Evolutionary conservation across 257 asterid species (phyloP).

Genomic region (Plectranthus barbatus): DNA sequence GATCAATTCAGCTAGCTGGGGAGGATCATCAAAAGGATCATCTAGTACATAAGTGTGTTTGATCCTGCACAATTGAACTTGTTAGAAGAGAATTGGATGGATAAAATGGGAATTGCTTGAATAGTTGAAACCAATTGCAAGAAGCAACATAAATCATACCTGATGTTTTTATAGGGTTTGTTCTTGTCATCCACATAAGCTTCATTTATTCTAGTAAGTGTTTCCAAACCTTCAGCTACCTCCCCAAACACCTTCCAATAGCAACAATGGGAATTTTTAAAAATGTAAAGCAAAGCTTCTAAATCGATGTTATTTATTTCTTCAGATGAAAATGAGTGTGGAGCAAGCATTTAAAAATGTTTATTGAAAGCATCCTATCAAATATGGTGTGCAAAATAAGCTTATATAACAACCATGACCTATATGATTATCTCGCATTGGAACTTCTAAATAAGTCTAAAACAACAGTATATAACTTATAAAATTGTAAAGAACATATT

Average conservation of each 20-base stretch:
- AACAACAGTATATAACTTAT: too few relatives aligned
- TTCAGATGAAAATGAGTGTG: neutral
- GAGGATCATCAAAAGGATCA: conserved; percentile 94
- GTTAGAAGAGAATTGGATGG: conserved; percentile 8
- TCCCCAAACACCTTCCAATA: conserved; percentile 78
- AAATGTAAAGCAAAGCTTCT: neutral
- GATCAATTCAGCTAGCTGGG: conserved; percentile 56
- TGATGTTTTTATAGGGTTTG: conserved; percentile 78
- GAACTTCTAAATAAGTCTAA: neutral
- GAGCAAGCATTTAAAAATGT: neutral
- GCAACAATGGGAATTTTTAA: neutral
- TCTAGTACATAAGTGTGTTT: conserved; percentile 86
- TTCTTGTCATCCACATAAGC: conserved; percentile 70
- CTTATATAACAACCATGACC: neutral
- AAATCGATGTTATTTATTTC: neutral
- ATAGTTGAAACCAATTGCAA: neutral
- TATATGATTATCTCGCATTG: neutral
- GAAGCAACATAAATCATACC: conserved; percentile 33
- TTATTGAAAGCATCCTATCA: too few relatives aligned
- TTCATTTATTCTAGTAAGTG: conserved; percentile 83
- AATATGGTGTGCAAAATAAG: too few relatives aligned
- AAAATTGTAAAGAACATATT: neutral
- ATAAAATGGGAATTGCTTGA: neutral
- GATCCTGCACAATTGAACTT: conserved; percentile 39
- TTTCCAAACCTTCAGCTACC: conserved; percentile 89